Conservation (phyloP, 2,329 filamentous ascomycete genomes). For the Hypocreales sp. region DNA sequence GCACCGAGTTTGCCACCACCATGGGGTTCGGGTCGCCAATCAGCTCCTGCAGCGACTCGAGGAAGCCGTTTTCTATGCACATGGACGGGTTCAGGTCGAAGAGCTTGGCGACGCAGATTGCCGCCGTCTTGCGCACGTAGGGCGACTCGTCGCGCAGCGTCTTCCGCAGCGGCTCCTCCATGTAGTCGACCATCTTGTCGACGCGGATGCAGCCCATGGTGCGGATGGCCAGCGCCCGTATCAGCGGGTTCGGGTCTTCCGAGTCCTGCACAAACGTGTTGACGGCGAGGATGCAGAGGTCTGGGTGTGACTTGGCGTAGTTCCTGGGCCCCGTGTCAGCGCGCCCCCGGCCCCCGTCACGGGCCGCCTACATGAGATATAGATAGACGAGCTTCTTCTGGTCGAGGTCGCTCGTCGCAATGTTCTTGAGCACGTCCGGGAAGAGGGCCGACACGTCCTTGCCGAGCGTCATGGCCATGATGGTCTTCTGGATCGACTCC, state of each 20-base stretch:
- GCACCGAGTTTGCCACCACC: slow-evolving; percentile 96
- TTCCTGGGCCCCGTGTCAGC: slow-evolving; percentile 50
- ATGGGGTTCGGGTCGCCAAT: slow-evolving; percentile 97
- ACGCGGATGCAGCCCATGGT: slow-evolving; percentile 98
- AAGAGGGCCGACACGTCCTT: slow-evolving; percentile 97
- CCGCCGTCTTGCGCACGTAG: slow-evolving; percentile 95
- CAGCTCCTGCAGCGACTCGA: slow-evolving; percentile 86
- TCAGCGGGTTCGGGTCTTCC: slow-evolving; percentile 92
- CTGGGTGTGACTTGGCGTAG: slow-evolving; percentile 97
- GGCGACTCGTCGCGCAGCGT: slow-evolving; percentile 94
- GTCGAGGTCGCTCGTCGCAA: slow-evolving; percentile 84
- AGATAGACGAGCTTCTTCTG: slow-evolving; percentile 99
- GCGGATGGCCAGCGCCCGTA: slow-evolving; percentile 85
- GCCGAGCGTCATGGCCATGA: slow-evolving; percentile 98
- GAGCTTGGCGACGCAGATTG: slow-evolving; percentile 93
- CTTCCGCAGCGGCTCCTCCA: slow-evolving; percentile 95
- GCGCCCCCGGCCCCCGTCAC: background rate
- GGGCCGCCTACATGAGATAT: slow-evolving; percentile 73
- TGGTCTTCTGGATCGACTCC: slow-evolving; percentile 98
- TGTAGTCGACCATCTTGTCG: slow-evolving; percentile 99
- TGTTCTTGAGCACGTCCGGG: slow-evolving; percentile 96
- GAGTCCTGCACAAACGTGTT: slow-evolving; percentile 99
- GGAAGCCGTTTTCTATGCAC: slow-evolving; percentile 93
- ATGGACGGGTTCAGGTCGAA: slow-evolving; percentile 87
- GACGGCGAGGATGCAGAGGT: slow-evolving; percentile 94